phyloP scores from a whole-genome alignment of 768 basidiomycete species.

The Pluteus cervinus region DNA sequence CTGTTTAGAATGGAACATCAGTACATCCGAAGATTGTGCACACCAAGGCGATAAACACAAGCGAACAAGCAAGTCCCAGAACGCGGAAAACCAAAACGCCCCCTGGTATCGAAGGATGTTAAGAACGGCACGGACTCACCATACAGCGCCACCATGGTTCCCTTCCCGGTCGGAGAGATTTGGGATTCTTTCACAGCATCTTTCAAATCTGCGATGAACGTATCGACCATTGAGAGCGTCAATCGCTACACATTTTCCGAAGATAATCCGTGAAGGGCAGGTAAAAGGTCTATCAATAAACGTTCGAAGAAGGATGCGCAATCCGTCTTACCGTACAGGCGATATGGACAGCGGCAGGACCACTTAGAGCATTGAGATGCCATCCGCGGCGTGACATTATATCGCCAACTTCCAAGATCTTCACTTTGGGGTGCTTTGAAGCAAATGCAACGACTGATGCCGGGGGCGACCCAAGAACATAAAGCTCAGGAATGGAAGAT shows the following conservation, averaged over 20 bases:
- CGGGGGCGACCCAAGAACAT: slow-evolving; percentile 83
- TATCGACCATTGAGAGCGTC: slow-evolving; percentile 71
- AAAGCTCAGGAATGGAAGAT: slow-evolving; percentile 72
- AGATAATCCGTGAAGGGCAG: too few species aligned
- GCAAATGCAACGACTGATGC: slow-evolving; percentile 90
- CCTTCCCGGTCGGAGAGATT: slow-evolving; percentile 56
- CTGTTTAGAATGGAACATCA: slow-evolving; percentile 27
- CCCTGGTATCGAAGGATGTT: background rate
- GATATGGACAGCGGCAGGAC: slow-evolving; percentile 84
- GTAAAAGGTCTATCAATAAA: too few species aligned
- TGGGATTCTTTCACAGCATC: slow-evolving; percentile 71
- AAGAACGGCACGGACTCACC: slow-evolving; percentile 42
- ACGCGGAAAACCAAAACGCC: too few species aligned
- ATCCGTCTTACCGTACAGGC: slow-evolving; percentile 74
- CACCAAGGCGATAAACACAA: too few species aligned
- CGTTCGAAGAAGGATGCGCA: too few species aligned
- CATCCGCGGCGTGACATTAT: slow-evolving; percentile 81
- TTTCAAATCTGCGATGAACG: slow-evolving; percentile 80
- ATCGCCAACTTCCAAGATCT: slow-evolving; percentile 88
- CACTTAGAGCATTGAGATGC: slow-evolving; percentile 82
- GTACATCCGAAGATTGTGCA: background rate
- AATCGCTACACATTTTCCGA: slow-evolving; percentile 46
- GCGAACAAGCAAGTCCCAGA: too few species aligned
- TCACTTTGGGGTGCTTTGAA: slow-evolving; percentile 52
- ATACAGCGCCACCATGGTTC: slow-evolving; percentile 88